Evolutionary conservation across 1,284 basidiomycete species (phyloP).

Genomic region (Sphaerobolus stellatus): DNA sequence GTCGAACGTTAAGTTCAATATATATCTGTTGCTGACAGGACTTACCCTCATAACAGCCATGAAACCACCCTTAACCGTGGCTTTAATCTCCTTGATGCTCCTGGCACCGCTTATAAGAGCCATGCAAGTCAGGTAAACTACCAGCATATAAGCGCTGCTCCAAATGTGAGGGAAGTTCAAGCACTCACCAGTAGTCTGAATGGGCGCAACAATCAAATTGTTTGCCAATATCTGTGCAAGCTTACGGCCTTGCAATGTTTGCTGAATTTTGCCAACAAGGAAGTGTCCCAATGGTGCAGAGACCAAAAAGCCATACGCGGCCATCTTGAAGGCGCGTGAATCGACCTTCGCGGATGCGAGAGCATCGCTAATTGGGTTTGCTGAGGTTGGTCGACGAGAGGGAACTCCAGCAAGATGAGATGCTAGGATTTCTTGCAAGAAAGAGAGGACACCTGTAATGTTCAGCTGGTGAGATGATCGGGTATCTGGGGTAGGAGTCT

Average conservation of each 20-base stretch:
- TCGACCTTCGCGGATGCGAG: constrained; percentile 61
- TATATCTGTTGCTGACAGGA: constrained; percentile 13
- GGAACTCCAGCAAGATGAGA: constrained; percentile 66
- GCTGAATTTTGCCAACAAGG: constrained; percentile 71
- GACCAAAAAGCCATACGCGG: constrained; percentile 77
- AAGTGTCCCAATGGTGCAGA: constrained; percentile 83
- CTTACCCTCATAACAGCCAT: constrained; percentile 70
- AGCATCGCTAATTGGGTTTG: constrained; percentile 49
- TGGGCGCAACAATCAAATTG: constrained; percentile 77
- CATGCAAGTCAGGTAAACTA: constrained; percentile 71
- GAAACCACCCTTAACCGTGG: constrained; percentile 75
- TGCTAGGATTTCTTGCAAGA: constrained; percentile 80
- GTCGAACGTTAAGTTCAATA: not conserved
- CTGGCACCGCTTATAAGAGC: constrained; percentile 83
- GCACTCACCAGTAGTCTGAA: constrained; percentile 62
- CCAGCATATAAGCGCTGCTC: not conserved
- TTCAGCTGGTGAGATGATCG: too few species aligned
- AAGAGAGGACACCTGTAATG: constrained; percentile 58
- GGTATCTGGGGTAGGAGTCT: too few species aligned
- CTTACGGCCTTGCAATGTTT: constrained; percentile 68
- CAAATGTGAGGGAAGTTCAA: not conserved
- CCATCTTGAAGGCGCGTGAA: constrained; percentile 75
- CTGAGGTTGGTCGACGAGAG: constrained; percentile 50
- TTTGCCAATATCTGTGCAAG: constrained; percentile 75
- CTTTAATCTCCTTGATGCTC: constrained; percentile 61